These are phyloP conservation scores for Alectoria sarmentosa DNA, from an alignment of 495 filamentous ascomycete species.

Conservation along the genomic window DNA sequence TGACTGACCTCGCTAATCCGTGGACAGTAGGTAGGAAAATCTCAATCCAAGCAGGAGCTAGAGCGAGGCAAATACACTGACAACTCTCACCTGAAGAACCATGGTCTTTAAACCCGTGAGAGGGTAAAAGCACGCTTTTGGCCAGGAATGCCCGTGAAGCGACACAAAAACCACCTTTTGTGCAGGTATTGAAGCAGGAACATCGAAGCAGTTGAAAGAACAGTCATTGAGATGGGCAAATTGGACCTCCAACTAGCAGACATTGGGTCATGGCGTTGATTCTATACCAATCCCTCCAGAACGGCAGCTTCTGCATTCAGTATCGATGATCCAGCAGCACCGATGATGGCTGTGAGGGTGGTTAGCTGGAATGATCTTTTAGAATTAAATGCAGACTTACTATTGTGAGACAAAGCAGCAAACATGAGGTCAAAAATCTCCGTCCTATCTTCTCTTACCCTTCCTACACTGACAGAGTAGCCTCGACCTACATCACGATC, in stretches of 20 bases:
- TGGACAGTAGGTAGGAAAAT: too few species aligned
- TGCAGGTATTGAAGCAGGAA: too few species aligned
- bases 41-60: too few species aligned
- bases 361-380: constrained; percentile 15
- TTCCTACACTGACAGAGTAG: constrained; percentile 76
- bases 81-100: too few species aligned
- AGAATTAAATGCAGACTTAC: constrained; percentile 39
- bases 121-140: too few species aligned
- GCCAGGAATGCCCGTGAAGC: too few species aligned
- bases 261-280: neutral
- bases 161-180: too few species aligned
- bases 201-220: too few species aligned
- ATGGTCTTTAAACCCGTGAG: too few species aligned
- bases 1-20: too few species aligned
- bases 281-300: constrained; percentile 75
- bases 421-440: constrained; percentile 80
- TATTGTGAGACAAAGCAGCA: constrained; percentile 78
- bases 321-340: constrained; percentile 89
- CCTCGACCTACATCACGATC: constrained; percentile 68
- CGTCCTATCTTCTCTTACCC: constrained; percentile 64
- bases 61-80: too few species aligned
- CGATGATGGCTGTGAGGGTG: constrained; percentile 63
- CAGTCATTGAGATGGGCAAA: too few species aligned
- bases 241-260: neutral
- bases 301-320: constrained; percentile 91